Base-by-base conservation (phyloP, 1,139 yeast species). In the Taiozyma sp. region DNA sequence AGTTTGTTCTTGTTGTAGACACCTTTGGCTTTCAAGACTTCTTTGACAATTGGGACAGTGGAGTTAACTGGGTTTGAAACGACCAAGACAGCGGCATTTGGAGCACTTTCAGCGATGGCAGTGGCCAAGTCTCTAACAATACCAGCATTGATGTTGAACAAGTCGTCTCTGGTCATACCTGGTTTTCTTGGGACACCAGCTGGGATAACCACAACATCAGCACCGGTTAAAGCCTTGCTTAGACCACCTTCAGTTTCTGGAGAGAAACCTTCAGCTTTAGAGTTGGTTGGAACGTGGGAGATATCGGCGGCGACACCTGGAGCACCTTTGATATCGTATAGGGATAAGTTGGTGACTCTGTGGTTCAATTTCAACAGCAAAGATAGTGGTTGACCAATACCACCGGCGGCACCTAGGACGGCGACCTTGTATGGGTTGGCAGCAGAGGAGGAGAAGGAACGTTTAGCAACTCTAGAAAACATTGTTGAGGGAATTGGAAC, bases 141-240 rank as follows among this genome's bases (percentile, higher is more conserved):
- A 48, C 96, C 87, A 48, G 99, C 99, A 70, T 93, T 93, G 74
- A 96, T 92, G 79, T 90, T 89, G 85, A 93, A 93, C 69, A 93
- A 81, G 70, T 93, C 99, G 71, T 93, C 99, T 80, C 96, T 83
- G 65, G 98, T 91, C 98, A 92, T 92, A 69, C 98, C 98, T 60
- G 98, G 98, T 79, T 93, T 93, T 80, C 99, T 88, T 74, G 99
- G 99, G 53, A 93, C 97, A 75, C 99, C 99, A 54, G 99, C 99
- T 65, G 99, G 98, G 71, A 93, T 92, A 62, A 93, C 78, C 54
- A 93, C 96, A 60, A 93, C 83, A 66, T 93, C 95, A 48, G 96
- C 79, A 59, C 82, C 93, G 59, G 82, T 78, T 64, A 93, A 78
- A 49, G 98, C 89, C 53, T 74, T 72, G 63, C 83, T 80, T 66